Evolutionary conservation across 768 basidiomycete species (phyloP).

Genomic region (Tricholoma sp.): DNA sequence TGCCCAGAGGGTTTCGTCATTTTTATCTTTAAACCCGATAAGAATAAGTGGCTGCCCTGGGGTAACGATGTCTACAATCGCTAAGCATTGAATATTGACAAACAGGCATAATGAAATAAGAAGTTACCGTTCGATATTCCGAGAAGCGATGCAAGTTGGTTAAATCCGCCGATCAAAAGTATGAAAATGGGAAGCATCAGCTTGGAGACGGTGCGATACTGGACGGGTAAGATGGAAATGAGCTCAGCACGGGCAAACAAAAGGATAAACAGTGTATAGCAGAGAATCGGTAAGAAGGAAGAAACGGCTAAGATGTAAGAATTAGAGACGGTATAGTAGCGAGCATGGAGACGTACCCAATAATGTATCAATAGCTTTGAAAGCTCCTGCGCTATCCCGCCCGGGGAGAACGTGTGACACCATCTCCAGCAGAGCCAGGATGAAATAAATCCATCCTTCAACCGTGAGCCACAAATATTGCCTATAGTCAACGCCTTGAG

Average conservation of each 20-base stretch:
- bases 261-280: constrained; percentile 60
- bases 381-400: constrained; percentile 38
- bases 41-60: constrained; percentile 10
- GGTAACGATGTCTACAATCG: constrained; percentile 8
- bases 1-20: constrained; percentile 38
- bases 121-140: constrained; percentile 53
- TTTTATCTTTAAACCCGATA: constrained; percentile 37
- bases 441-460: constrained; percentile 60
- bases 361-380: constrained; percentile 51
- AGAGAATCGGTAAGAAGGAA: constrained; percentile 62
- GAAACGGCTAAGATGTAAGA: constrained; percentile 31
- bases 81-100: neutral
- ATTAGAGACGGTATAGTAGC: neutral
- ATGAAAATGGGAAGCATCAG: constrained; percentile 47
- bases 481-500: constrained; percentile 23
- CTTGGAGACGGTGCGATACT: constrained; percentile 39
- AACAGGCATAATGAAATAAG: neutral
- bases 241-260: constrained; percentile 49
- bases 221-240: constrained; percentile 45
- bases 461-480: constrained; percentile 53
- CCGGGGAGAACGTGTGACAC: constrained; percentile 52
- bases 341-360: constrained; percentile 45
- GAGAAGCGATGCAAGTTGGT: constrained; percentile 62
- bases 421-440: constrained; percentile 56
- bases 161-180: constrained; percentile 47